Base-by-base conservation (phyloP, 2,329 filamentous ascomycete species). In the Verticillium longisporum region DNA sequence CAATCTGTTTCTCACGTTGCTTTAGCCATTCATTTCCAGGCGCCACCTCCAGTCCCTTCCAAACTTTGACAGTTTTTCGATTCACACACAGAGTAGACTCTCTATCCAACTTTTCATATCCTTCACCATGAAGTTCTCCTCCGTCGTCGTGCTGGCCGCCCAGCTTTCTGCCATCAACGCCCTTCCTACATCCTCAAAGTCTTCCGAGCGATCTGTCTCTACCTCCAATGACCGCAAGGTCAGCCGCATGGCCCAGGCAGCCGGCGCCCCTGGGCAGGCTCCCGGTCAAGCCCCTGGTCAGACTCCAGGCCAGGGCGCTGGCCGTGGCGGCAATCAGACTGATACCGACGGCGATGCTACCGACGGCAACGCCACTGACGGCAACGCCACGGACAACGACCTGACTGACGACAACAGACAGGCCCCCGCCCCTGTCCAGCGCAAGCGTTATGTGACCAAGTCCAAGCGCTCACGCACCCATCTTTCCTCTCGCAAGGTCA, bases 221-320 rank as follows among this genome's bases (percentile, higher is more conserved):
- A 26, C 45, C 18, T 53, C 45, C 7, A 53, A 53, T 26, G 45
- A 26, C 18, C 45, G 45, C 45, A 53, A 53, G 45, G 45, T 53
- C 45, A 53, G 45, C 45, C 45, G 45, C 45, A 53, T 53, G 45
- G 45, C 45, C 18, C 45, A 53, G 45, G 45, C 45, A 18, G 45
- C 21, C 45, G 45, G 45, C 45, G 45, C 45, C 45, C 45, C 45
- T 53, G 45, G 45, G n/a, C 45, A 53, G 18, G 45, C 45, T 53
- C 45, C 45, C 45, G 18, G 45, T 53, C 45, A 45, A 45, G 38
- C 38, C 1, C 38, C 38, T n/a, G 38, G 38, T n/a, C 38, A 45
- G 38, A 65, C 62, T 15, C 63, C 61, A 13, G 61, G 38, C 13
- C 61, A 55, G 18, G 66, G 72, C 38, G 38, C 38, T 5, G 38